Evolutionary conservation across 306 rosid genomes (phyloP).

Genomic region (Prunus mume): DNA sequence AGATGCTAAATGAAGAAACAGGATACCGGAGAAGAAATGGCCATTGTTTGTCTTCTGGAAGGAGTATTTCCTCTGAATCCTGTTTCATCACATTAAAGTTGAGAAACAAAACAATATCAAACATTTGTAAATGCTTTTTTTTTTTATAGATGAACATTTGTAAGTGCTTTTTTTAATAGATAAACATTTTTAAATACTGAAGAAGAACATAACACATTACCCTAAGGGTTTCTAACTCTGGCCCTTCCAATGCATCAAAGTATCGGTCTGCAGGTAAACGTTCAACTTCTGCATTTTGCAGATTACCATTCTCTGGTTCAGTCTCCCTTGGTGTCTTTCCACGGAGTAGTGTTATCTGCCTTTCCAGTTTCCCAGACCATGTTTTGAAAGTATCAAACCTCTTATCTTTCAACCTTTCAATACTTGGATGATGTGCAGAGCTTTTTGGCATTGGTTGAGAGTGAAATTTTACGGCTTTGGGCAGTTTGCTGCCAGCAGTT

Average conservation of each 20-base stretch:
- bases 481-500: constrained; percentile 14
- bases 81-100: constrained; percentile 21
- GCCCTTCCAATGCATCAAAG: constrained; percentile 46
- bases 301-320: constrained; percentile 24
- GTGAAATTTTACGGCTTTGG: constrained; percentile 37
- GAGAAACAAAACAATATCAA: background rate
- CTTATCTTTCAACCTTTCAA: constrained; percentile 41
- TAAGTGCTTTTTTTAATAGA: no score
- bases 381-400: constrained; percentile 81
- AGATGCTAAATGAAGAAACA: constrained; percentile 69
- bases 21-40: constrained; percentile 85
- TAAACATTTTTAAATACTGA: background rate
- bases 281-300: constrained; percentile 23
- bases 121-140: no score
- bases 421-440: constrained; percentile 30
- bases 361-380: constrained; percentile 69
- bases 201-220: constrained; percentile 28
- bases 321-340: constrained; percentile 37
- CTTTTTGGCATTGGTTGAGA: constrained; percentile 65
- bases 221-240: constrained; percentile 68
- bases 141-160: no score
- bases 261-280: constrained; percentile 60
- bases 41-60: constrained; percentile 74
- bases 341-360: constrained; percentile 54
- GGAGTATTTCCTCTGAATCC: constrained; percentile 82